phyloP scores from a whole-genome alignment of 192 early-diverging fungal genomes.

The Backusella morwellensis region DNA sequence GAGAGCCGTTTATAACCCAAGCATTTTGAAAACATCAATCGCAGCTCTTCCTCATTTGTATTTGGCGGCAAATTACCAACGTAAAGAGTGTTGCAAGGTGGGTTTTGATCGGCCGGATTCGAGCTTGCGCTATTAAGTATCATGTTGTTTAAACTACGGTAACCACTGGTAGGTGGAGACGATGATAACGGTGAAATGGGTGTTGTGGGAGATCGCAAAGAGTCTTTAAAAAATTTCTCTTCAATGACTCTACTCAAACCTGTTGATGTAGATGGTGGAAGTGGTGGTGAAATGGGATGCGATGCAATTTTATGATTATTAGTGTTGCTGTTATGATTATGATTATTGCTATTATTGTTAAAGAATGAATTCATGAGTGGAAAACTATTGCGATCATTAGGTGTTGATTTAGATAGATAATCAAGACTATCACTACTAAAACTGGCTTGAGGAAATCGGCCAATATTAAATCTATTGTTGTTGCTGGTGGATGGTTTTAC shows the following conservation, averaged over 20 bases:
- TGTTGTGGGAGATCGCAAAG: background rate
- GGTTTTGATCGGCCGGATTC: constrained; percentile 90
- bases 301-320: constrained; percentile 13
- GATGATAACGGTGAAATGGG: background rate
- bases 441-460: background rate
- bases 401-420: constrained; percentile 22
- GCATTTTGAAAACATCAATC: constrained; percentile 72
- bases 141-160: constrained; percentile 7
- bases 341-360: constrained; percentile 3
- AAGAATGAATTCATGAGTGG: constrained; percentile 1
- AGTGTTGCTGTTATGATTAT: constrained; percentile 1
- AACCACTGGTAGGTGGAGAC: constrained; percentile 4
- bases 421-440: constrained; percentile 2
- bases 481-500: background rate
- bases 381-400: constrained; percentile 1
- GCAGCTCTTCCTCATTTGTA: constrained; percentile 90
- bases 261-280: background rate
- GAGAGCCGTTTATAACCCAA: constrained; percentile 92
- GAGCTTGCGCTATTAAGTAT: constrained; percentile 34
- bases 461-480: constrained; percentile 1
- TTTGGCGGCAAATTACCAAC: constrained; percentile 94
- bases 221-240: background rate
- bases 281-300: background rate
- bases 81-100: constrained; percentile 99
- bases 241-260: constrained; percentile 11